phyloP scores from a whole-genome alignment of 23 red algal species.

The Cyanidium caldarium region DNA sequence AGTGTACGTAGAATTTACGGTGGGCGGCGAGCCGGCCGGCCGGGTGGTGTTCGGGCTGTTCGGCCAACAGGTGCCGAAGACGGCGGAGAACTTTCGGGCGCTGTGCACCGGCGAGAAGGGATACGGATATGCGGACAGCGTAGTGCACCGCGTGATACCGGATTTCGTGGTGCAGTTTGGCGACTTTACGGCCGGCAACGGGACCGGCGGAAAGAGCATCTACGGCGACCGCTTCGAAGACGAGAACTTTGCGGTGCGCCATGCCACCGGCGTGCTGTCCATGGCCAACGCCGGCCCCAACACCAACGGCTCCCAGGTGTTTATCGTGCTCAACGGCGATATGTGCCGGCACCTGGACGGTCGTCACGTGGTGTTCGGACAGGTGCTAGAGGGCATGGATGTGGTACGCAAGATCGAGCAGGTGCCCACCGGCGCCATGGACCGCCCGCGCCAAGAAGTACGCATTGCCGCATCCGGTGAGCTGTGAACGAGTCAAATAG shows the following conservation, averaged over 20 bases:
- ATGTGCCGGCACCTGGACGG: slow-evolving; percentile 20
- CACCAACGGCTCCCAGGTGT: slow-evolving; percentile 95
- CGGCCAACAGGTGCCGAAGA: slow-evolving; percentile 64
- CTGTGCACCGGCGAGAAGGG: slow-evolving; percentile 89
- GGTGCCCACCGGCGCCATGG: neutral
- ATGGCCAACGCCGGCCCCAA: slow-evolving; percentile 92
- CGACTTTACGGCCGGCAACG: slow-evolving; percentile 74
- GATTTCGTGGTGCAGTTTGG: slow-evolving; percentile 82
- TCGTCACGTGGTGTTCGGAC: slow-evolving; percentile 85
- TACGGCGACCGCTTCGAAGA: slow-evolving; percentile 88
- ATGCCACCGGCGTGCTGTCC: slow-evolving; percentile 56
- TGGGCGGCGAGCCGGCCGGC: slow-evolving; percentile 58
- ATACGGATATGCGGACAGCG: slow-evolving; percentile 60
- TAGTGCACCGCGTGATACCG: slow-evolving; percentile 61
- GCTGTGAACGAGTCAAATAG: neutral
- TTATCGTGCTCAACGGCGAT: slow-evolving; percentile 20
- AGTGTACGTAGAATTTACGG: slow-evolving; percentile 76
- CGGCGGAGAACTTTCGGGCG: slow-evolving; percentile 94
- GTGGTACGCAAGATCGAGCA: slow-evolving; percentile 67
- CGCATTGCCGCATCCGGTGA: neutral
- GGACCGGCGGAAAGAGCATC: slow-evolving; percentile 94
- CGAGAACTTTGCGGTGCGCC: slow-evolving; percentile 89
- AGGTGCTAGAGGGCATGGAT: slow-evolving; percentile 73
- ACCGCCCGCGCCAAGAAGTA: neutral
- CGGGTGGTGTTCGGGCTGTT: slow-evolving; percentile 78